A percentile compares a stretch with the other conserved stretches of the same genome.
Evolutionary conservation across 2,329 filamentous ascomycete species (phyloP).

Genomic region (Cercospora citrullina): DNA sequence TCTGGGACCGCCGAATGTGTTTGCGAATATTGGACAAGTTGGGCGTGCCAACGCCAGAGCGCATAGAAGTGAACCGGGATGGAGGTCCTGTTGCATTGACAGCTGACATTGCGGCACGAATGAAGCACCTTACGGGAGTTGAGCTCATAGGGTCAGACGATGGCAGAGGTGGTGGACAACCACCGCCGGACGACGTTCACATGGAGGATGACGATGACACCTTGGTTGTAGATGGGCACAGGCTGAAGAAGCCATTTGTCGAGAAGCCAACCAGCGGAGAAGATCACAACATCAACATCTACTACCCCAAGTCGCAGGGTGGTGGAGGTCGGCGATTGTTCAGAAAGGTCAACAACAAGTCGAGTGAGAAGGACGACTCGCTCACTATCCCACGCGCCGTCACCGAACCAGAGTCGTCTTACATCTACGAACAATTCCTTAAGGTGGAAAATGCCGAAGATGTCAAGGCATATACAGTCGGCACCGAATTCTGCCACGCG

Average conservation of each 20-base stretch:
- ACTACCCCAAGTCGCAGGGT: constrained; percentile 83
- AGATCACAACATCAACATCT: constrained; percentile 98
- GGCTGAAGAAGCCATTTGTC: constrained; percentile 89
- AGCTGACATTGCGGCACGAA: constrained; percentile 73
- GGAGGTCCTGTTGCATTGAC: constrained; percentile 81
- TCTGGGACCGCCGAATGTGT: constrained; percentile 94
- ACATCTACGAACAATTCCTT: constrained; percentile 96
- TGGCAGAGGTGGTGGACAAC: constrained; percentile 60
- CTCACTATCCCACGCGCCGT: constrained; percentile 77
- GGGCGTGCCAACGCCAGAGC: constrained; percentile 81
- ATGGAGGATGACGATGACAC: constrained; percentile 88
- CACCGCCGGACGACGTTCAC: constrained; percentile 67
- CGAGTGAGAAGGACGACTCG: constrained; percentile 84
- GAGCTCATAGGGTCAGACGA: constrained; percentile 68
- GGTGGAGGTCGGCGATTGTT: constrained; percentile 91
- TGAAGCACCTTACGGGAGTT: constrained; percentile 79
- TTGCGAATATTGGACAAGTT: constrained; percentile 85
- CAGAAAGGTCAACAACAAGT: constrained; percentile 98
- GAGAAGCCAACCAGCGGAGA: constrained; percentile 98
- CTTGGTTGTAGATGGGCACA: constrained; percentile 78
- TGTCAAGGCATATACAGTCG: constrained; percentile 97
- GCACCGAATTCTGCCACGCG: constrained; percentile 87
- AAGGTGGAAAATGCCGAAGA: constrained; percentile 96
- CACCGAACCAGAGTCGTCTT: constrained; percentile 77
- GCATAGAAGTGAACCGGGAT: constrained; percentile 89